A percentile compares a stretch with the other conserved stretches of the same genome.
Evolutionary conservation across 441 rosid species (phyloP).

Genomic region (Gossypium trilobum): DNA sequence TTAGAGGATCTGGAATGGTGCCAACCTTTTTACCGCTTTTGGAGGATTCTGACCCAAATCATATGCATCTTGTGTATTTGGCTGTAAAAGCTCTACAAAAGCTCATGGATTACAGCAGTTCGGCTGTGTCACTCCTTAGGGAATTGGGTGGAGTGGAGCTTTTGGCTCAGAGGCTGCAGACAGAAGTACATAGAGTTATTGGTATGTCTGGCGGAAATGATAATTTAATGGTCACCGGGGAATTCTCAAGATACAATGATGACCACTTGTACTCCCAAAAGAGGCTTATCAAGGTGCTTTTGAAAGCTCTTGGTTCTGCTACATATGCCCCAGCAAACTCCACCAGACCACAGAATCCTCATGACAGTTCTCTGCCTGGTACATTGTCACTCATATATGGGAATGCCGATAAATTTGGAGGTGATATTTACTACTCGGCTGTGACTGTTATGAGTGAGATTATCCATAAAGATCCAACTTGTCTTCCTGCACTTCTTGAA

Average conservation of each 20-base stretch:
- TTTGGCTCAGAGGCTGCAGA: constrained; percentile 77
- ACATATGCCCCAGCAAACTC: constrained; percentile 73
- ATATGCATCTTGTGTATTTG: constrained; percentile 86
- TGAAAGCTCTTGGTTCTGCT: constrained; percentile 97
- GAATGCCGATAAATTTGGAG: constrained; percentile 81
- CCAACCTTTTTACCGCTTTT: constrained; percentile 89
- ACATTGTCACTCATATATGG: constrained; percentile 67
- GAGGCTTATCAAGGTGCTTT: constrained; percentile 85
- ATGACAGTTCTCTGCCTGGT: constrained; percentile 69
- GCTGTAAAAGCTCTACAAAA: constrained; percentile 88
- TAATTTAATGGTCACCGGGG: constrained; percentile 53
- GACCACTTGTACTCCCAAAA: constrained; percentile 63
- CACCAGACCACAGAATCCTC: constrained; percentile 55
- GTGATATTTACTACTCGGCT: constrained; percentile 88
- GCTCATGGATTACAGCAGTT: constrained; percentile 55
- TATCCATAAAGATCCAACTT: constrained; percentile 95
- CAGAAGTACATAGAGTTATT: constrained; percentile 74
- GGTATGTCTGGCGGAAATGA: constrained; percentile 46
- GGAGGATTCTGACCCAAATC: constrained; percentile 77
- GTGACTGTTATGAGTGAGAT: constrained; percentile 98
- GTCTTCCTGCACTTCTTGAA: constrained; percentile 69
- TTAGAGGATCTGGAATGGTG: constrained; percentile 96
- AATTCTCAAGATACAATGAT: constrained; percentile 46
- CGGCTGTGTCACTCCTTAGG: constrained; percentile 81
- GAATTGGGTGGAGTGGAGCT: constrained; percentile 94